Base-by-base conservation (phyloP, 441 rosid species). In the Pelargonium cotyledonis region DNA sequence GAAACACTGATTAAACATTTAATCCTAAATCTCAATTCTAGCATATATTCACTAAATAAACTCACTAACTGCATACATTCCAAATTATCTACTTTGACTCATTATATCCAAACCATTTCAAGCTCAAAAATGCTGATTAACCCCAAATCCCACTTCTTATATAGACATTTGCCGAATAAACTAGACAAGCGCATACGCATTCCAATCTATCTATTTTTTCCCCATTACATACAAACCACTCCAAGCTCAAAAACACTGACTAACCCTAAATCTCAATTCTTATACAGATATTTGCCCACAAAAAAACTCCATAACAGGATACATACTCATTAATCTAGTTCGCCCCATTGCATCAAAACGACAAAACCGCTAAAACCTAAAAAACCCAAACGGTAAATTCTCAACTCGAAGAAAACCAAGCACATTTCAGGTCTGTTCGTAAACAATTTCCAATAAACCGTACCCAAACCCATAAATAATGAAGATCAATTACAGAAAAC, bases 401-500 rank as follows among this genome's bases (percentile, higher is more conserved):
- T 49, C 55, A 12, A 49, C n/a, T 49, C 3, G 16, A 49, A 49
- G 16, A 12, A 49, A 49, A 49, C 12, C 6, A 49, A 49, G n/a
- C n/a, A 49, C 55, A 15, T 49, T 49, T 14, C 16, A 49, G 55
- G 15, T 49, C n/a, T 14, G 4, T 11, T 49, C 6, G 55, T 35
- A 49, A 49, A 16, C 60, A n/a, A 53, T 53, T 19, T 53, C 19
- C 60, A n/a, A 53, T 35, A 35, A 5, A 35, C 38, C 38, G 38
- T 4, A 35, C 38, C 38, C 5, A 2, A 35, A 5, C 38, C 38
- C 5, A 4, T 5, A 2, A n/a, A 55, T 16, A 55, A 55, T 6
- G 8, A 11, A 60, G 64, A 60, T 60, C 12, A 60, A 23, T 60
- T 11, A 60, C 38, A 60, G 64, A 60, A 29, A 60, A 23, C 64